Conservation (phyloP, 176 grass and related monocot species). For the Zoysia pacifica region DNA sequence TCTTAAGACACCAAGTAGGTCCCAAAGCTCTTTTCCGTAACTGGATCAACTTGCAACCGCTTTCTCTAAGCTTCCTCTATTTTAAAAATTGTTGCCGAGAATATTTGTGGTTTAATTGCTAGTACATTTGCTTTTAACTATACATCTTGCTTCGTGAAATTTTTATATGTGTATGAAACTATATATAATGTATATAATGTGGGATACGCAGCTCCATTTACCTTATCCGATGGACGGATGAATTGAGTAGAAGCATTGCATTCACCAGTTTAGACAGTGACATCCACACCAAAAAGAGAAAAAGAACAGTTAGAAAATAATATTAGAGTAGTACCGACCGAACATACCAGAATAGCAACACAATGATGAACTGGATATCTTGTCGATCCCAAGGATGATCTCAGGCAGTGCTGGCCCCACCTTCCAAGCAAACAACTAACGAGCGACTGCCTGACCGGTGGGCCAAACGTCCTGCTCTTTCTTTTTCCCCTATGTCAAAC, state of each 20-base stretch:
- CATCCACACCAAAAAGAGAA: background rate
- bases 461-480: background rate
- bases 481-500: constrained; percentile 1
- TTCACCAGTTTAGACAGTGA: constrained; percentile 32
- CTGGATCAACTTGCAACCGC: background rate
- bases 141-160: too few relatives aligned
- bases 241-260: constrained; percentile 44
- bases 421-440: too few relatives aligned
- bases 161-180: too few relatives aligned
- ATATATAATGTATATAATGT: too few relatives aligned
- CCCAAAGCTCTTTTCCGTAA: background rate
- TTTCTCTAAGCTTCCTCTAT: background rate
- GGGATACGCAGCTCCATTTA: background rate
- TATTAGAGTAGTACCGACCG: background rate
- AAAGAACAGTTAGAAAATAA: background rate
- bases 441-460: background rate
- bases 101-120: too few relatives aligned
- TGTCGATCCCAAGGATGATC: constrained; percentile 23
- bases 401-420: constrained; percentile 18
- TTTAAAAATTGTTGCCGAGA: too few relatives aligned
- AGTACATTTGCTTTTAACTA: too few relatives aligned
- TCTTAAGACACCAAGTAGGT: background rate
- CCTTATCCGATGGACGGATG: constrained; percentile 25
- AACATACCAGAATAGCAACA: constrained; percentile 9
- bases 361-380: background rate